Conservation (phyloP, 176 grass and related monocot species). For the Calamus simplicifolius region DNA sequence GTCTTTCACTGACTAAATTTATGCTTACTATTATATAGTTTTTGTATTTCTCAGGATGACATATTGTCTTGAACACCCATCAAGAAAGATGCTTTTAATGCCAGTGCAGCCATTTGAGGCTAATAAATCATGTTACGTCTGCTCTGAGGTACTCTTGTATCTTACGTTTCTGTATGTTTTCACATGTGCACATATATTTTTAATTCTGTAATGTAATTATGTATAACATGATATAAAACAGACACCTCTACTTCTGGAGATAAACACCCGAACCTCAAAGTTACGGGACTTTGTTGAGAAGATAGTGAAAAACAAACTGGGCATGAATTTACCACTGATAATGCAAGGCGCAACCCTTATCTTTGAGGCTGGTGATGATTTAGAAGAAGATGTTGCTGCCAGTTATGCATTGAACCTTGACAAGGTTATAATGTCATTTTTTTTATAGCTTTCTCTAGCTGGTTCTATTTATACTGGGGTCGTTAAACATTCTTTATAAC, state of each 20-base stretch:
- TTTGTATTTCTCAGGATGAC: constrained; percentile 58
- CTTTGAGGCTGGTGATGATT: constrained; percentile 91
- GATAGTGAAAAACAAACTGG: constrained; percentile 83
- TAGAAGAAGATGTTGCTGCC: constrained; percentile 58
- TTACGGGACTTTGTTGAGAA: constrained; percentile 84
- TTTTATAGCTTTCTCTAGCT: neutral
- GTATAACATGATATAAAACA: constrained; percentile 23
- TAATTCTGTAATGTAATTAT: too few relatives aligned
- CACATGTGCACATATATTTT: too few relatives aligned
- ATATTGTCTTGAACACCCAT: constrained; percentile 95
- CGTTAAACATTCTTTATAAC: neutral
- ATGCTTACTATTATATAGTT: too few relatives aligned
- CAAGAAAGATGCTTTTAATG: constrained; percentile 90
- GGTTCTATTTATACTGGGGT: constrained; percentile 3
- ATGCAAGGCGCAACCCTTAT: constrained; percentile 76
- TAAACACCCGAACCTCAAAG: constrained; percentile 75
- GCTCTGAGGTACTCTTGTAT: constrained; percentile 68
- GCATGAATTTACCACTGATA: constrained; percentile 85
- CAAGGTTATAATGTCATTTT: constrained; percentile 40
- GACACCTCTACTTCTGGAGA: constrained; percentile 73
- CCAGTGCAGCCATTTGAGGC: constrained; percentile 90
- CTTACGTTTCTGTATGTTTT: too few relatives aligned
- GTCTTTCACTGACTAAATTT: too few relatives aligned
- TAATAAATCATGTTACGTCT: constrained; percentile 94
- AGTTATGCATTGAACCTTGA: constrained; percentile 85